phyloP scores from a whole-genome alignment of 148 eudicot species.

The Polygonum aviculare region DNA sequence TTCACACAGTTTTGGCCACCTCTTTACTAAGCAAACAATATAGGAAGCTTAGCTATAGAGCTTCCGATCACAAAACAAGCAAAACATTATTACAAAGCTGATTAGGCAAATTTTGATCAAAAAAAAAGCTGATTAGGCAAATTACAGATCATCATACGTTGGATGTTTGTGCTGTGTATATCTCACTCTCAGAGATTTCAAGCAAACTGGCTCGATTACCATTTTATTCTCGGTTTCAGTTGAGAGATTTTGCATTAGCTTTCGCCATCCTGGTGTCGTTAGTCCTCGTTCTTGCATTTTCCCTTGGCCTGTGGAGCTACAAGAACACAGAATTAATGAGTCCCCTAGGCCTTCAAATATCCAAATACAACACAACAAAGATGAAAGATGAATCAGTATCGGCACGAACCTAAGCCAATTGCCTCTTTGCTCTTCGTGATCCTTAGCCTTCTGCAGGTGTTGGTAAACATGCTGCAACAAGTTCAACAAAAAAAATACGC shows the following conservation, averaged over 20 bases:
- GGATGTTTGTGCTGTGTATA: neutral
- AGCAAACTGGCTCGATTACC: too few relatives aligned
- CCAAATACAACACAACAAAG: neutral
- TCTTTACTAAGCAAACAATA: neutral
- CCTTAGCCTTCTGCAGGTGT: constrained; percentile 27
- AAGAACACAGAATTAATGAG: neutral
- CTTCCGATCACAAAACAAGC: neutral
- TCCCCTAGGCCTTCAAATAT: neutral
- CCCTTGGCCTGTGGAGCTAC: neutral
- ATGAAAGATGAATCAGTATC: too few relatives aligned
- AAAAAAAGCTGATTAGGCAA: neutral
- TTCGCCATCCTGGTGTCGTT: neutral
- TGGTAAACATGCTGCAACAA: constrained; percentile 27
- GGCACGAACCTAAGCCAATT: constrained; percentile 21
- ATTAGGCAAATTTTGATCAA: neutral
- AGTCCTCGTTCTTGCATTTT: neutral
- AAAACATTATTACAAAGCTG: neutral
- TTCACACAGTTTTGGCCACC: neutral
- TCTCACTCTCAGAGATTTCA: neutral
- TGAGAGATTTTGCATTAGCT: neutral
- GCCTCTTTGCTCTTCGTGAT: constrained; percentile 34
- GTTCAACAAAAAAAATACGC: neutral
- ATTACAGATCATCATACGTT: neutral
- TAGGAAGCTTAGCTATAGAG: neutral
- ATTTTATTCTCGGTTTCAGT: too few relatives aligned